These are phyloP conservation scores for Coemansia aciculifera DNA, from an alignment of 192 early-diverging fungal genomes.

Conservation along the genomic window DNA sequence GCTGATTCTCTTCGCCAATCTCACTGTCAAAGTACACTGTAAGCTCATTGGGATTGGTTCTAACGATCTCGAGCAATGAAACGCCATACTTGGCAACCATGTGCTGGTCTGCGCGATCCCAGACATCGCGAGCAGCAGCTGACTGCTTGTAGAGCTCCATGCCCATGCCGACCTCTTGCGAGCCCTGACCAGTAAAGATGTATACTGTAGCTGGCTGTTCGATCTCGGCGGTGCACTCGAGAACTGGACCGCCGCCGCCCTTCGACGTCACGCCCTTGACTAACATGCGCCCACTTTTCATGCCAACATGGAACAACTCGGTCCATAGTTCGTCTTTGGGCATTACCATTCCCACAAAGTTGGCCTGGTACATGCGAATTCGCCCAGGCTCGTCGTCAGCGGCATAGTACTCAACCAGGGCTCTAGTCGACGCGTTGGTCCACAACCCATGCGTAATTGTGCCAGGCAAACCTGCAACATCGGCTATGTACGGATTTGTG, in stretches of 20 bases:
- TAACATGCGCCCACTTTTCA: conserved; percentile 90
- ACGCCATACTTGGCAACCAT: conserved; percentile 83
- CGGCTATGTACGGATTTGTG: conserved; percentile 89
- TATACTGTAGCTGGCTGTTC: conserved; percentile 88
- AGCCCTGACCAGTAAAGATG: conserved; percentile 95
- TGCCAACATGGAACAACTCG: conserved; percentile 85
- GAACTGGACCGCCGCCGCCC: conserved; percentile 64
- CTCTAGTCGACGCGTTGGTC: conserved; percentile 87
- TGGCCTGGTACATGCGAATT: conserved; percentile 74
- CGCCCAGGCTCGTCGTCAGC: conserved; percentile 85
- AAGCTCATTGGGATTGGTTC: conserved; percentile 67
- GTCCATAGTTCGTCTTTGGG: conserved; percentile 81
- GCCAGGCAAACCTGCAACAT: conserved; percentile 79
- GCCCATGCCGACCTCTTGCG: conserved; percentile 93
- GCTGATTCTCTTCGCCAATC: conserved; percentile 76
- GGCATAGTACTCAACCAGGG: conserved; percentile 85
- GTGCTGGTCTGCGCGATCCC: conserved; percentile 90
- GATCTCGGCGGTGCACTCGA: conserved; percentile 81
- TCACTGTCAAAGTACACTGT: conserved; percentile 80
- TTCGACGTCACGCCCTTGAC: conserved; percentile 85
- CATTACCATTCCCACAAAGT: conserved; percentile 89
- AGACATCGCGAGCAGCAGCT: conserved; percentile 76
- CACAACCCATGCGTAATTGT: conserved; percentile 96
- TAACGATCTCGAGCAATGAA: conserved; percentile 89
- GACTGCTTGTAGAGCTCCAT: conserved; percentile 89